Conservation (phyloP, 2,329 filamentous ascomycete genomes). For the Apiospora hydei region DNA sequence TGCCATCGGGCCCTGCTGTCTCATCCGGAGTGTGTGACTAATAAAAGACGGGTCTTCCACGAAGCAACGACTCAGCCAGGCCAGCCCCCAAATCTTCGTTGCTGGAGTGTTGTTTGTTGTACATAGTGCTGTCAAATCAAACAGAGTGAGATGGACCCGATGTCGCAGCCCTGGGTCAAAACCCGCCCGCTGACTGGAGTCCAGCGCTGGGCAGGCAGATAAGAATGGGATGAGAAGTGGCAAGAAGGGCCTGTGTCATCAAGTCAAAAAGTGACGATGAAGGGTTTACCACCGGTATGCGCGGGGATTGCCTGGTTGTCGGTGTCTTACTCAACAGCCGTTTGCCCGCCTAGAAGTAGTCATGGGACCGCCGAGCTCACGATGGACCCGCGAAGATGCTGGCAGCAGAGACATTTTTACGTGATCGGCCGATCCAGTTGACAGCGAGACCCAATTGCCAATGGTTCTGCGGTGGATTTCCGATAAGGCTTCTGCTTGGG, state of each 20-base stretch:
- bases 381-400: conserved; percentile 17
- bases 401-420: neutral
- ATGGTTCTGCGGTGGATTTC: neutral
- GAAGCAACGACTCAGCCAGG: neutral
- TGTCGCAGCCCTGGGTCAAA: neutral
- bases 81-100: neutral
- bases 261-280: neutral
- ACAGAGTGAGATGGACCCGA: neutral
- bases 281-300: neutral
- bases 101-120: neutral
- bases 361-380: conserved; percentile 3
- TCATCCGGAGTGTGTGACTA: neutral
- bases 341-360: neutral
- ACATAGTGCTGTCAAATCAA: neutral
- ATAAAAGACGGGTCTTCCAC: neutral
- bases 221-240: neutral
- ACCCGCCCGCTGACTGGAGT: conserved; percentile 4
- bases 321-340: conserved; percentile 17
- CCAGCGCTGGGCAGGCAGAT: neutral
- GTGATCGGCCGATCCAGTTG: neutral
- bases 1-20: neutral
- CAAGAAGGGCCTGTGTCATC: neutral
- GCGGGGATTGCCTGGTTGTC: conserved; percentile 1
- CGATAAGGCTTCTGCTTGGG: neutral
- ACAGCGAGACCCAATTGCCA: neutral